phyloP scores from a whole-genome alignment of 2,329 filamentous ascomycete species.

The Xylaria arbuscula region DNA sequence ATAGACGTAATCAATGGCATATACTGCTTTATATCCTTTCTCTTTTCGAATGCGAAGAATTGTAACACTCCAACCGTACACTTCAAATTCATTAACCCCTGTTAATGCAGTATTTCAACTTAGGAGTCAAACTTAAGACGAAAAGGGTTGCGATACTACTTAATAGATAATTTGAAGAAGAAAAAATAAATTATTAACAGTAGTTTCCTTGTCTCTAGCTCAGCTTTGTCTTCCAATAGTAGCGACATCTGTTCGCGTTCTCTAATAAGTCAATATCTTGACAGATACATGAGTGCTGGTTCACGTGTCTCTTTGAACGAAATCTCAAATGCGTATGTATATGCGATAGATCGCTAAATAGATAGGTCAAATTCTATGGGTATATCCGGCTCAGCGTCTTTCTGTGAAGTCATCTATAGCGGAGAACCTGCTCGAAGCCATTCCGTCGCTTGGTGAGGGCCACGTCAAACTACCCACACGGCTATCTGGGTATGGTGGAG shows the following conservation, averaged over 20 bases:
- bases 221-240: not conserved
- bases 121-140: too few species aligned
- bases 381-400: slow-evolving; percentile 37
- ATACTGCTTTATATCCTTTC: not conserved
- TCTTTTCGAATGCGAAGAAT: not conserved
- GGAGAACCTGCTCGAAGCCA: slow-evolving; percentile 43
- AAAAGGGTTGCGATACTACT: too few species aligned
- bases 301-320: not conserved
- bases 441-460: slow-evolving; percentile 39
- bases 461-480: slow-evolving; percentile 38
- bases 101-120: too few species aligned
- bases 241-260: not conserved
- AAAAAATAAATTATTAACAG: too few species aligned
- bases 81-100: too few species aligned
- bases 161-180: too few species aligned
- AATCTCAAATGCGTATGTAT: not conserved
- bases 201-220: not conserved
- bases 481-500: slow-evolving; percentile 42
- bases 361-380: not conserved
- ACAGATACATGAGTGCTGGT: not conserved
- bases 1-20: slow-evolving; percentile 1
- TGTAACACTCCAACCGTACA: too few species aligned
- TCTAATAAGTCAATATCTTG: too few species aligned
- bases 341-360: slow-evolving; percentile 3
- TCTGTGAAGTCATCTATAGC: slow-evolving; percentile 45